Evolutionary conservation across 2,329 filamentous ascomycete species (phyloP), one percentile per base, ranked within the genome.

Genomic region (Whalleya microplaca): DNA sequence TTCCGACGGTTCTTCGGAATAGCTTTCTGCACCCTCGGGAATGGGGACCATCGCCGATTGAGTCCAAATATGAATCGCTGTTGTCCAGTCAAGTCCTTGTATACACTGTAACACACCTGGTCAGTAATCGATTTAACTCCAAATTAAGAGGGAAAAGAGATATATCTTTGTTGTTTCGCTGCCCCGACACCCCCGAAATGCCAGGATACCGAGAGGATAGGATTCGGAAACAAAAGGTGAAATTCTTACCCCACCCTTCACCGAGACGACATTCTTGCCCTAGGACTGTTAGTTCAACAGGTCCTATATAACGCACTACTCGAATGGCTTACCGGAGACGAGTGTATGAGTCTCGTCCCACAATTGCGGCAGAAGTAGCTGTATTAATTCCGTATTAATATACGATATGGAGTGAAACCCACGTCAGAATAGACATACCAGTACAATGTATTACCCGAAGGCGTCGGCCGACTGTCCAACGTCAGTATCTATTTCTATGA

Each of bases 351-450:
- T 2, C 88, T 76, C 2, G 85, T 87, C 10, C 88, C 88, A 67
- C 88, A 91, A 29, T 73, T 76, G 53, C 79, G 84, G 69, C 87
- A 90, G 67, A 89, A 90, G 68, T 88, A 86, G 66, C 85, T 84
- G 56, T 56, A 45, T 16, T 14, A 40, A 16, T 32, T 21, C 42
- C 16, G 42, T 16, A 37, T 41, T 5, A 41, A 19, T 48, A 10
- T 49, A 40, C 14, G 2, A 7, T 37, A 37, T 16, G 3, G 37
- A 43, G n/a, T 20, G 3, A 9, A 14, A 41, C 21, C 21, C 2
- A 16, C 3, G n/a, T 42, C 16, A 9, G 1, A 42, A n/a, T 19
- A 32, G 20, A 18, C 76, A 58, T 69, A 84, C 82, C 84, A 89
- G 61, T 86, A 80, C 44, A 89, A 72, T 0, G 74, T 79, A 21